These are phyloP conservation scores for Cardamine resedifolia DNA, from an alignment of 345 rosid genomes.

Conservation along the genomic window DNA sequence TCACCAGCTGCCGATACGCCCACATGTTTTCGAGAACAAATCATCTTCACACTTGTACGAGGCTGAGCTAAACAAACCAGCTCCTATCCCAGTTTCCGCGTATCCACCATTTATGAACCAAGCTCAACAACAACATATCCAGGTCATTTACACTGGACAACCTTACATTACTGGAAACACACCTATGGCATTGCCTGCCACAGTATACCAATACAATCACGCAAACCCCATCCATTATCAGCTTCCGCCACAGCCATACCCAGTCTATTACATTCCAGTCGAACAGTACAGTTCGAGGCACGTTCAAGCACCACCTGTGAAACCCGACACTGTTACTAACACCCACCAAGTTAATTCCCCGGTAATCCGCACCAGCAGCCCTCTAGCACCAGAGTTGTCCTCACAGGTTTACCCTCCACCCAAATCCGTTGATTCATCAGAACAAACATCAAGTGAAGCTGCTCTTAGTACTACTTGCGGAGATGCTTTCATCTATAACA, in stretches of 20 bases:
- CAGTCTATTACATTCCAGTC: conserved; percentile 48
- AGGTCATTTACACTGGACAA: conserved; percentile 41
- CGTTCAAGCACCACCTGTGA: conserved; percentile 34
- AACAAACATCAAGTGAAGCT: conserved; percentile 41
- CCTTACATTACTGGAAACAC: conserved; percentile 45
- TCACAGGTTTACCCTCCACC: conserved; percentile 39
- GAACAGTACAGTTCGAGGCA: conserved; percentile 36
- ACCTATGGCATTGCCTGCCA: conserved; percentile 36
- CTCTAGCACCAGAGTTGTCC: conserved; percentile 45
- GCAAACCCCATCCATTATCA: conserved; percentile 47
- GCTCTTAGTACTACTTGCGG: conserved; percentile 35
- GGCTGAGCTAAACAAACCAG: conserved; percentile 34
- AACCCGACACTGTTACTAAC: conserved; percentile 27
- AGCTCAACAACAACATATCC: conserved; percentile 46
- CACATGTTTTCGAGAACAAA: conserved; percentile 41
- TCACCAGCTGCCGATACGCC: conserved; percentile 11
- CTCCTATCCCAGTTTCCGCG: conserved; percentile 46
- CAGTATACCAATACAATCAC: conserved; percentile 48
- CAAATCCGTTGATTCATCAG: conserved; percentile 39
- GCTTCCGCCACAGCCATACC: conserved; percentile 46
- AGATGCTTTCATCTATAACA: conserved; percentile 39
- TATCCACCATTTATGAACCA: conserved; percentile 47
- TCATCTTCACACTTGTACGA: conserved; percentile 32
- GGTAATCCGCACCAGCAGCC: conserved; percentile 20
- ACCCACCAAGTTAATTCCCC: conserved; percentile 26